phyloP scores from a whole-genome alignment of 1,284 basidiomycete species.

The Thelephora terrestris region DNA sequence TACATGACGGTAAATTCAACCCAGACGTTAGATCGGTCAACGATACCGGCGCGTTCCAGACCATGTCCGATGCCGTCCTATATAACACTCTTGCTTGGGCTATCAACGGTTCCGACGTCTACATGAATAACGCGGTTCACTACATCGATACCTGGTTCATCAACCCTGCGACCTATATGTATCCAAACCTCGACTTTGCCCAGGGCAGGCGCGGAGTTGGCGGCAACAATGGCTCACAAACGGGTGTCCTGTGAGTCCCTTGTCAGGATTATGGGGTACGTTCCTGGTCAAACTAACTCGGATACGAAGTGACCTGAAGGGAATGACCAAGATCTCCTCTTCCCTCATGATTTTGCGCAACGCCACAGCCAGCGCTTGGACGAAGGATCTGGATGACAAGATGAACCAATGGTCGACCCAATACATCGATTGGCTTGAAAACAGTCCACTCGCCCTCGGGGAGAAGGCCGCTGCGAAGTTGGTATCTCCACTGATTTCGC shows the following conservation, averaged over 20 bases:
- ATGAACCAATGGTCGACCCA: constrained; percentile 38
- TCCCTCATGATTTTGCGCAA: constrained; percentile 46
- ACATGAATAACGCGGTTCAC: constrained; percentile 27
- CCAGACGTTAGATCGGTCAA: constrained; percentile 22
- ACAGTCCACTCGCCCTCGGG: constrained; percentile 26
- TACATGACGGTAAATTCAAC: constrained; percentile 52
- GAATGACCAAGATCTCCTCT: constrained; percentile 47
- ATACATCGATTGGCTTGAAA: constrained; percentile 47
- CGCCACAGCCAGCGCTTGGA: constrained; percentile 40
- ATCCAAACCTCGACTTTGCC: constrained; percentile 55
- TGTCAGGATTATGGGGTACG: neutral
- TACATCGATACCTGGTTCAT: constrained; percentile 53
- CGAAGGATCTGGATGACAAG: constrained; percentile 33
- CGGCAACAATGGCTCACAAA: constrained; percentile 39
- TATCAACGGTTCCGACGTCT: constrained; percentile 28
- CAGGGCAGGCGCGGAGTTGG: constrained; percentile 49
- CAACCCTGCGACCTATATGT: constrained; percentile 45
- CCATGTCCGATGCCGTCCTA: constrained; percentile 46
- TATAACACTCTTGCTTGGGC: constrained; percentile 52
- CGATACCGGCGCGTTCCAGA: constrained; percentile 43
- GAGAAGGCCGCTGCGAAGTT: constrained; percentile 42
- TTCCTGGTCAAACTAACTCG: constrained; percentile 2
- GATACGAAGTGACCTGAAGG: constrained; percentile 36
- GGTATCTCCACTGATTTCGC: constrained; percentile 9
- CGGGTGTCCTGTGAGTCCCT: constrained; percentile 38